Percentiles rank a stretch among this genome's conserved stretches.
Evolutionary conservation across 2,329 filamentous ascomycete species (phyloP).

Genomic region (Gnomoniopsis smithogilvyi): DNA sequence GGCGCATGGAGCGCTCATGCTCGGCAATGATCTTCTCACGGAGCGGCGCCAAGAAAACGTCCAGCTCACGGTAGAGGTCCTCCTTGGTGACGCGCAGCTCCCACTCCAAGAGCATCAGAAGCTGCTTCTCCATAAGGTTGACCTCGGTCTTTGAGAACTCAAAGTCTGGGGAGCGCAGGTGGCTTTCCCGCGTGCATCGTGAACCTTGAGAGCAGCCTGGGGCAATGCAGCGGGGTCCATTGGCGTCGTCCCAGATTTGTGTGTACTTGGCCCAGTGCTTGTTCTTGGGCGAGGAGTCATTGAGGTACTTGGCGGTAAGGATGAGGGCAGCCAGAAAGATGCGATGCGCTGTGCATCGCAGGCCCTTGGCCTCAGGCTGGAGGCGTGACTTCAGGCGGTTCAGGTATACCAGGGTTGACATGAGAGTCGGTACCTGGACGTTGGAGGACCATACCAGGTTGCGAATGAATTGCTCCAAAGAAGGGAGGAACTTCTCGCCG

Average conservation of each 20-base stretch:
- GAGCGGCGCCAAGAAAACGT: conserved; percentile 84
- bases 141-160: conserved; percentile 94
- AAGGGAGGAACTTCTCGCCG: conserved; percentile 62
- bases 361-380: conserved; percentile 91
- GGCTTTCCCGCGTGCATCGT: background rate
- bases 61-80: conserved; percentile 83
- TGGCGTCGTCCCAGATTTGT: conserved; percentile 44
- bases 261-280: conserved; percentile 99
- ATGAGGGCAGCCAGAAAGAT: conserved; percentile 93
- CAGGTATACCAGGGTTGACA: conserved; percentile 95
- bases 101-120: conserved; percentile 93
- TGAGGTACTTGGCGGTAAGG: conserved; percentile 91
- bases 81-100: conserved; percentile 81
- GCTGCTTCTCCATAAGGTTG: conserved; percentile 99
- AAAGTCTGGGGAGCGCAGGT: conserved; percentile 50
- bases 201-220: conserved; percentile 49
- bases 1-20: conserved; percentile 47
- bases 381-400: conserved; percentile 78
- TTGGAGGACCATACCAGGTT: conserved; percentile 90
- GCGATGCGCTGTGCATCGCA: conserved; percentile 93
- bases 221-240: conserved; percentile 1
- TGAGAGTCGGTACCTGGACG: conserved; percentile 94
- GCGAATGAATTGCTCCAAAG: conserved; percentile 86
- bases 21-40: conserved; percentile 56
- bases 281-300: conserved; percentile 99